Base-by-base conservation (phyloP, 768 basidiomycete genomes). In the Hebeloma cylindrosporum region DNA sequence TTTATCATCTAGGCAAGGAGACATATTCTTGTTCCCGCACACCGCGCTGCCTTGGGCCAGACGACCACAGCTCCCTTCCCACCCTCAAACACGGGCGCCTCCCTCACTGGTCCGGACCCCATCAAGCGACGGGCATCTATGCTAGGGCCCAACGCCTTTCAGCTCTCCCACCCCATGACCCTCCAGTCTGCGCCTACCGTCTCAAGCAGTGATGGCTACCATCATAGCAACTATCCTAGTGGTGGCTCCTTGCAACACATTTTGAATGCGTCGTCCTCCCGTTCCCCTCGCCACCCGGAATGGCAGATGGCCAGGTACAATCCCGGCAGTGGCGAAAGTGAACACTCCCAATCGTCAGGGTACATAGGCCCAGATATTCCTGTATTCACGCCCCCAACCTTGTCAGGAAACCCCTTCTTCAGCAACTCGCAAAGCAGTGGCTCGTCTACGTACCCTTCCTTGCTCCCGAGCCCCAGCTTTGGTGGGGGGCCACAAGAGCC, bases 311-410 rank as follows among this genome's bases (percentile, higher is more conserved):
- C 71, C 33, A 61, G 68, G 20, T 69, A 69, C 43, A 67, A 66
- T 31, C 65, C 72, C 47, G 38, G 37, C 29, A 41, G 22, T 32
- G 44, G 45, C 17, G 51, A 45, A 66, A 33, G 66, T 7, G 45
- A 64, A 13, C 63, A 68, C 46, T 55, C 60, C 21, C 64, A 58
- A 5, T 59, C 68, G 17, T 60, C 65, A 20, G 64, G 67, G 40
- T 70, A 68, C 56, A 60, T 68, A 48, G 57, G 65, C 41, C 67
- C 69, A 35, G 70, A 71, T 14, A 67, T 79, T 16, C 77, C 80
- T 7, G 66, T 80, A 54, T 75, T 79, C 14, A 75, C 79, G 4
- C 71, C 78, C 0, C 66, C 78, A 16, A 69, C 79, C 37, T 60
- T 79, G 52, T 66, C 76, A 21, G 64, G 61, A 43, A 72, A 73